These are phyloP conservation scores for Noccaea caerulescens DNA, from an alignment of 345 rosid species.

Conservation along the genomic window DNA sequence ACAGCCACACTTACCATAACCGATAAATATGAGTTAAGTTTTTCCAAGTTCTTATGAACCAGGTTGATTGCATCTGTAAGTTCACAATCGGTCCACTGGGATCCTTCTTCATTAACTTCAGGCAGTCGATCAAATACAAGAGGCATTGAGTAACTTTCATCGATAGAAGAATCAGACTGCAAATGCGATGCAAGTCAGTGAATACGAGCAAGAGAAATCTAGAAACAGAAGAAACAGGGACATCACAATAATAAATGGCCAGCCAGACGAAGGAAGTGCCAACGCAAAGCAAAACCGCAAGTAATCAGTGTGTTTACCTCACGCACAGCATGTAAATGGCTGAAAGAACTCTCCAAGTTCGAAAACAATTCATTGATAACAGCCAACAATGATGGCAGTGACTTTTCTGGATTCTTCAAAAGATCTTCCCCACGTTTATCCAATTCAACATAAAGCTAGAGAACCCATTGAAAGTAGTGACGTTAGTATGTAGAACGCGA, in stretches of 20 bases:
- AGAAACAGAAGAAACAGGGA: slow-evolving; percentile 11
- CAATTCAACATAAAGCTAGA: slow-evolving; percentile 76
- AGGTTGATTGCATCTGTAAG: slow-evolving; percentile 67
- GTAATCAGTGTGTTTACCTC: slow-evolving; percentile 51
- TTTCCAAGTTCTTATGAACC: slow-evolving; percentile 67
- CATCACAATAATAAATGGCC: background rate
- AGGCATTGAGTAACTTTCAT: slow-evolving; percentile 65
- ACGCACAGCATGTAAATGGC: slow-evolving; percentile 60
- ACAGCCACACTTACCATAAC: slow-evolving; percentile 54
- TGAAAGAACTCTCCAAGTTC: slow-evolving; percentile 69
- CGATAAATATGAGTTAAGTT: slow-evolving; percentile 67
- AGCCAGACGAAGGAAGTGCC: slow-evolving; percentile 23
- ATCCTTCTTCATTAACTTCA: slow-evolving; percentile 63
- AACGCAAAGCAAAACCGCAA: background rate
- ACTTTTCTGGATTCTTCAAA: slow-evolving; percentile 65
- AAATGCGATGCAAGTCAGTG: slow-evolving; percentile 22
- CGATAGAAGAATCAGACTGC: slow-evolving; percentile 71
- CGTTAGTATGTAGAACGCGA: slow-evolving; percentile 3
- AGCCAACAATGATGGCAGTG: slow-evolving; percentile 57
- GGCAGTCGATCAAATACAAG: slow-evolving; percentile 68
- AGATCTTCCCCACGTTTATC: slow-evolving; percentile 72
- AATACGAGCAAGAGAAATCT: slow-evolving; percentile 3
- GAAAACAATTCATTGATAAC: slow-evolving; percentile 59
- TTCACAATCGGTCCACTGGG: slow-evolving; percentile 80
- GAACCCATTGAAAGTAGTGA: slow-evolving; percentile 25